These are phyloP conservation scores for Mortierella alpina DNA, from an alignment of 192 early-diverging fungal species.

Conservation along the genomic window DNA sequence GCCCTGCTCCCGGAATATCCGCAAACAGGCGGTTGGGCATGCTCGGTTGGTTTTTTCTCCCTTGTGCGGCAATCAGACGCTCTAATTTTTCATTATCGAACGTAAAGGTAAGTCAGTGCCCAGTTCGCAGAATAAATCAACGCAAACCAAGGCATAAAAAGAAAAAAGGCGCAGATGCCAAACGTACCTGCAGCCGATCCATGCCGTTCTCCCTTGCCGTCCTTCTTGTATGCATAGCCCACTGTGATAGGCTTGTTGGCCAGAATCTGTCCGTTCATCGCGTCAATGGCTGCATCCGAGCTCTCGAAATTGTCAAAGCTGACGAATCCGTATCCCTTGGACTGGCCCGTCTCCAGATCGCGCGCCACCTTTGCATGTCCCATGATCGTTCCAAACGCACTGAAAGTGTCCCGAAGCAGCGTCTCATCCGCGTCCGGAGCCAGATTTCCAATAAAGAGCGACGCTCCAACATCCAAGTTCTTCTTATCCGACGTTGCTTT, in stretches of 20 bases:
- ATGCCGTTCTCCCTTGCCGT: slow-evolving; percentile 97
- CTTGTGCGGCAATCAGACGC: slow-evolving; percentile 91
- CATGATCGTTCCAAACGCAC: slow-evolving; percentile 92
- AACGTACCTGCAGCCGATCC: slow-evolving; percentile 88
- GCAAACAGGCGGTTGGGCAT: slow-evolving; percentile 81
- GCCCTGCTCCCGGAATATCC: slow-evolving; percentile 51
- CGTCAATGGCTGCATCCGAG: slow-evolving; percentile 96
- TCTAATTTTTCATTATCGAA: slow-evolving; percentile 61
- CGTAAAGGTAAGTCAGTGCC: neutral
- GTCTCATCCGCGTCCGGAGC: slow-evolving; percentile 93
- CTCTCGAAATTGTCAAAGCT: slow-evolving; percentile 94
- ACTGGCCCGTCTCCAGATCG: slow-evolving; percentile 85
- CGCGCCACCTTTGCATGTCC: slow-evolving; percentile 74
- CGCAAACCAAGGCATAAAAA: neutral
- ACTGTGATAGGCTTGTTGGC: slow-evolving; percentile 94
- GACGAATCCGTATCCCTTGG: slow-evolving; percentile 95
- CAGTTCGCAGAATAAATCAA: neutral
- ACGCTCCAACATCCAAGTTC: slow-evolving; percentile 93
- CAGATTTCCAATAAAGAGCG: slow-evolving; percentile 96
- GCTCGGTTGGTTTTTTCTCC: slow-evolving; percentile 77
- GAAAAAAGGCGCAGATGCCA: neutral
- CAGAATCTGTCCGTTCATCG: slow-evolving; percentile 98
- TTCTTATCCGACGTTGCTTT: slow-evolving; percentile 90
- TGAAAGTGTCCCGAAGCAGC: slow-evolving; percentile 93
- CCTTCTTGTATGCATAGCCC: slow-evolving; percentile 97